A percentile compares a stretch with the other conserved stretches of the same genome.
phyloP scores from a whole-genome alignment of 208 protist species.

The Entamoeba moshkovskii region DNA sequence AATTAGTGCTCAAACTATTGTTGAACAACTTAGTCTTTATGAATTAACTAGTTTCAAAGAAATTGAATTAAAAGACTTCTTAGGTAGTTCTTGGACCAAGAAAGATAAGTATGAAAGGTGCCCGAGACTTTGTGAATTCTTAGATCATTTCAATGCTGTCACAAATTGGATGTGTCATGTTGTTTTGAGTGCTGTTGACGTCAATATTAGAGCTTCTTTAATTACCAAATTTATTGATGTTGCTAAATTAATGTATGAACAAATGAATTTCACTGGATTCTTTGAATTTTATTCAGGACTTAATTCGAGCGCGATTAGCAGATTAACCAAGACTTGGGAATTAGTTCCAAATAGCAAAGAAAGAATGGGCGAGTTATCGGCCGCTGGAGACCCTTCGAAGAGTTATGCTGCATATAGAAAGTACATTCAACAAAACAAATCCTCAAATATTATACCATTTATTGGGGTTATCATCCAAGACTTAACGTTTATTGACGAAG shows the following conservation, averaged over 20 bases:
- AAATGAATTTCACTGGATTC: not conserved
- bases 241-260: not conserved
- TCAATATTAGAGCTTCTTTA: not conserved
- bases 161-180: not conserved
- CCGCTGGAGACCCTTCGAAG: not conserved
- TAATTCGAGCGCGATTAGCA: not conserved
- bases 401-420: not conserved
- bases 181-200: not conserved
- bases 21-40: not conserved
- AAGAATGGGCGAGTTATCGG: not conserved
- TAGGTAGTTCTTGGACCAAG: not conserved
- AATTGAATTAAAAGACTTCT: not conserved
- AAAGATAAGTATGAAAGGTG: not conserved
- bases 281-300: not conserved
- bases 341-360: not conserved
- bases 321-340: not conserved
- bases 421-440: not conserved
- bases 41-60: not conserved
- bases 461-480: constrained; percentile 36
- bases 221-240: not conserved
- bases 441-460: constrained; percentile 26
- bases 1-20: not conserved
- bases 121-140: not conserved
- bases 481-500: constrained; percentile 40
- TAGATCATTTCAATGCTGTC: not conserved